Evolutionary conservation across 148 eudicot species (phyloP), one percentile per base, ranked within the genome.

Genomic region (Fagopyrum esculentum): DNA sequence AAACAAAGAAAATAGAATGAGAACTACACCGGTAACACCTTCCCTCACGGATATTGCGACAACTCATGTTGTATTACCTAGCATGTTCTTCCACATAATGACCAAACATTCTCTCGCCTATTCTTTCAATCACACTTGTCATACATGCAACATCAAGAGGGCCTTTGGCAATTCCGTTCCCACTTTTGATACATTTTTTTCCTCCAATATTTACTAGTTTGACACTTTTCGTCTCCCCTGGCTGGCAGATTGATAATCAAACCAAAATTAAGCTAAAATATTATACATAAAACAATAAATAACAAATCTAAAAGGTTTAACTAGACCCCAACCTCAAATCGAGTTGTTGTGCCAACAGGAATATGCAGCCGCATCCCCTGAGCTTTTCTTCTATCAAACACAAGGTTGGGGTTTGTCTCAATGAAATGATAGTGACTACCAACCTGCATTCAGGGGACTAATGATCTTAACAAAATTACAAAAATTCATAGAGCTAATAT

Each of bases 401-500:
- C 83, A 77, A 95, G 80, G 80, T 69, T 78, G 45, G 93, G 97
- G 79, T 95, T 95, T 73, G 80, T 88, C 81, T 95, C 98, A 78
- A 95, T 88, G 82, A 94, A 94, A 82, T 91, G 98, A 90, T 92
- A 94, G 83, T 94, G 98, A 84, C 98, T 94, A 79, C 98, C 98
- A 79, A 94, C 91, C 98, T 94, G 83, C 64, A 86, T 45, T 26
- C 51, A 75, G 73, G 45, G 45, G 7, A 74, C 11, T 13, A 10
- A 71, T n/a, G 0, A 47, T n/a, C 30, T 10, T n/a, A 71, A 10
- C 19, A 22, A 71, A 64, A 45, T 46, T 22, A n/a, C 45, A n/a
- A 4, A 71, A 10, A 17, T 46, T 6, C 55, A 19, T 49, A n/a
- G 57, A 61, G 73, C n/a, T 26, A 43, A 11, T 49, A 54, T 30